Evolutionary conservation across 2,329 filamentous ascomycete genomes (phyloP).

Genomic region (Fusarium sp.): DNA sequence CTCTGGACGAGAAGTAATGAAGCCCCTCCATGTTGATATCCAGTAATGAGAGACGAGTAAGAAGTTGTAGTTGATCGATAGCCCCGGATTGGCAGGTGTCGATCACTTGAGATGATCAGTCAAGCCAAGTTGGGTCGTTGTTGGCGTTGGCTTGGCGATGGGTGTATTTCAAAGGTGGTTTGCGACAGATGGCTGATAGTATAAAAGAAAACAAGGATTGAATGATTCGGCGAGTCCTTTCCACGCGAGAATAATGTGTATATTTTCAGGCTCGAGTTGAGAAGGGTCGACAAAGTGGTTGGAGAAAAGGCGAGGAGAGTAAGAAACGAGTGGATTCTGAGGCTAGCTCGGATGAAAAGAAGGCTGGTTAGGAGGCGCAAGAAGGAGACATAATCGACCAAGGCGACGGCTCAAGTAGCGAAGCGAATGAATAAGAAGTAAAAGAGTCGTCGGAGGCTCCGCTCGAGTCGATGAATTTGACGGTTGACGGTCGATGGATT

Average conservation of each 20-base stretch:
- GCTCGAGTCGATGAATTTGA: slow-evolving; percentile 23
- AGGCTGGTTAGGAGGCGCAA: slow-evolving; percentile 47
- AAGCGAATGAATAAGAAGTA: slow-evolving; percentile 30
- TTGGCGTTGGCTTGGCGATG: slow-evolving; percentile 28
- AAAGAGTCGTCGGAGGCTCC: slow-evolving; percentile 29
- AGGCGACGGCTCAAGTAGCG: slow-evolving; percentile 38
- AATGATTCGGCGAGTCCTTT: slow-evolving; percentile 10
- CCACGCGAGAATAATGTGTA: background rate
- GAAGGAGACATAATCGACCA: slow-evolving; percentile 52
- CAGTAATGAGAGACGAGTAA: background rate
- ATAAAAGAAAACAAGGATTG: slow-evolving; percentile 8
- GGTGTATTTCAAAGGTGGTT: slow-evolving; percentile 13
- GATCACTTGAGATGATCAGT: slow-evolving; percentile 42
- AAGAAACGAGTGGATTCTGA: slow-evolving; percentile 59
- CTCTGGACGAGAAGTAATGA: slow-evolving; percentile 39
- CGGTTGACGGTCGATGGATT: slow-evolving; percentile 35
- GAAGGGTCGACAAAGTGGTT: slow-evolving; percentile 28
- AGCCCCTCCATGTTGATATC: slow-evolving; percentile 36
- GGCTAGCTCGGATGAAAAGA: slow-evolving; percentile 58
- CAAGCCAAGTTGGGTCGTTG: slow-evolving; percentile 22
- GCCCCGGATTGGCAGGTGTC: slow-evolving; percentile 26
- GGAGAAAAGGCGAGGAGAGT: slow-evolving; percentile 29
- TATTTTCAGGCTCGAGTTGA: slow-evolving; percentile 18
- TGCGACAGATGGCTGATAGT: slow-evolving; percentile 16
- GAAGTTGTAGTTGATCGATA: slow-evolving; percentile 18